Base-by-base conservation (phyloP, 2,329 filamentous ascomycete species). In the Sclerotinia minor region DNA sequence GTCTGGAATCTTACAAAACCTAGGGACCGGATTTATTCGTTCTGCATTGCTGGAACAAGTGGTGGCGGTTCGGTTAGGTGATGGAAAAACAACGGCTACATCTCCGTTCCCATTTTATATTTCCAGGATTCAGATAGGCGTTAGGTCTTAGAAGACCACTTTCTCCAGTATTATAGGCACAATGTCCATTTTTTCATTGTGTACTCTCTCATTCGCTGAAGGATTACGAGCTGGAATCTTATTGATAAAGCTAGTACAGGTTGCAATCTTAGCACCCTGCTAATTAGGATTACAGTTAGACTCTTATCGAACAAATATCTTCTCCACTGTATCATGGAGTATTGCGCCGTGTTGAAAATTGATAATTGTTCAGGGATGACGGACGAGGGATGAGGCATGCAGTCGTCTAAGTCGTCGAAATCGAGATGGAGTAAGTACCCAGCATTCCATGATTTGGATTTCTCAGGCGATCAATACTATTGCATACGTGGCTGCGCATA, bases 401-500 rank as follows among this genome's bases (percentile, higher is more conserved):
- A 3, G 29, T 47, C 29, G 53, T 15, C 29, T 8, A 19, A 49
- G 19, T 15, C 9, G 47, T 50, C 21, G 9, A 38, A 17, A 50
- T 35, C 44, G 15, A 17, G 38, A 41, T 41, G 38, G 38, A 41
- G 24, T 26, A 26, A 19, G 59, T 38, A 21, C 45, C 45, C 11
- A 38, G 32, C 2, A 19, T 11, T 24, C 45, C 45, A 38, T 26
- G 45, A 50, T 35, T 50, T 63, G 15, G 59, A 41, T 24, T 13
- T 50, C 45, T 50, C n/a, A 13, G 59, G 29, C n/a, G 32, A 50
- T 63, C 21, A 9, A 58, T 35, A 35, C 15, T 32, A 32, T 9
- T 65, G 63, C 29, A 65, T 65, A 58, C 63, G 63, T 65, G 63
- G 63, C 63, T 65, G 63, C 63, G 63, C 63, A 59, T 58, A 15